Percentiles rank a stretch among this genome's conserved stretches.
phyloP scores from a whole-genome alignment of 768 basidiomycete genomes.

The Russula lepida region DNA sequence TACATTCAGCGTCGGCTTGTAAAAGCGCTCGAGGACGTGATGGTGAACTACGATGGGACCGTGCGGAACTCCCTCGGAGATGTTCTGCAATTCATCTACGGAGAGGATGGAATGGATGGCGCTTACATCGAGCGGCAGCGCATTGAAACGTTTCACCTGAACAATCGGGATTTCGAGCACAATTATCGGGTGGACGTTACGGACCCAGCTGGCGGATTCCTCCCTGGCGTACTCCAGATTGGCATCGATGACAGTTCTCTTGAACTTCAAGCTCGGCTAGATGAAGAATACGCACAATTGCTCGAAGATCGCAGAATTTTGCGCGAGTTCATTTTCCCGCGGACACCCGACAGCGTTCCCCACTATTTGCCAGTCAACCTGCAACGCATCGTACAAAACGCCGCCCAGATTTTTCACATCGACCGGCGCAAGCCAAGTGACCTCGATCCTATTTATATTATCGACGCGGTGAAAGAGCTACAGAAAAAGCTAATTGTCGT shows the following conservation, averaged over 20 bases:
- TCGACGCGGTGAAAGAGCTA: conserved; percentile 71
- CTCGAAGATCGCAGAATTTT: conserved; percentile 67
- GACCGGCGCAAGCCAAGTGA: conserved; percentile 91
- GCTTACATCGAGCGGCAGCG: conserved; percentile 95
- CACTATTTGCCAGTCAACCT: conserved; percentile 95
- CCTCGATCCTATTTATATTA: conserved; percentile 79
- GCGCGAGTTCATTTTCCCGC: conserved; percentile 78
- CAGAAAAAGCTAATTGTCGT: conserved; percentile 73
- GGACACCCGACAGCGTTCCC: conserved; percentile 55
- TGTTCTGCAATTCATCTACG: conserved; percentile 92
- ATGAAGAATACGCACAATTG: conserved; percentile 64
- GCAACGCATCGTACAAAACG: conserved; percentile 90
- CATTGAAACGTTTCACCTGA: conserved; percentile 82
- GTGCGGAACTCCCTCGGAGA: conserved; percentile 96
- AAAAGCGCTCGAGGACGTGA: conserved; percentile 95
- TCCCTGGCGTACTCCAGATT: conserved; percentile 71
- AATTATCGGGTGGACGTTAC: conserved; percentile 94
- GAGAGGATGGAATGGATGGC: conserved; percentile 99
- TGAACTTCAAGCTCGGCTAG: conserved; percentile 76
- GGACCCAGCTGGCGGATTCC: conserved; percentile 71
- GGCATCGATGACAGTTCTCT: conserved; percentile 80
- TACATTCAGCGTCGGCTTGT: conserved; percentile 98
- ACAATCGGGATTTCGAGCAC: conserved; percentile 76
- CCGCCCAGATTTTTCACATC: conserved; percentile 94
- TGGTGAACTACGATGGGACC: conserved; percentile 96